Evolutionary conservation across 2,329 filamentous ascomycete species (phyloP).

Genomic region (Fusarium chlamydosporum): DNA sequence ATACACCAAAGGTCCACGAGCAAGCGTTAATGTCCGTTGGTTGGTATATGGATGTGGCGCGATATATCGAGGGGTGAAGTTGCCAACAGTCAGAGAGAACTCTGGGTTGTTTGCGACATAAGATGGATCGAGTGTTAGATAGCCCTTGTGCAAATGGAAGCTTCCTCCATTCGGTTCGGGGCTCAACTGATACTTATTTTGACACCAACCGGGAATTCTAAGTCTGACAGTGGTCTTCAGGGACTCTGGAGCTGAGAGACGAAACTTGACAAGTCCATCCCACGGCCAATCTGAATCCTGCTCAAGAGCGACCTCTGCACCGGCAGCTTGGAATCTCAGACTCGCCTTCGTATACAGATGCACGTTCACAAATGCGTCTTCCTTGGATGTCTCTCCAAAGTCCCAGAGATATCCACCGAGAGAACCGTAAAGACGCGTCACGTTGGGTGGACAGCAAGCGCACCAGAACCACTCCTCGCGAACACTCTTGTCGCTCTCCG

Average conservation of each 20-base stretch:
- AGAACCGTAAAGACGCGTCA: constrained; percentile 68
- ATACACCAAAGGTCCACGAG: constrained; percentile 71
- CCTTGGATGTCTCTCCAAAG: constrained; percentile 47
- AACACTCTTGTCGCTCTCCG: constrained; percentile 1
- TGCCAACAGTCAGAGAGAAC: constrained; percentile 57
- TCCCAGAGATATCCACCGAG: constrained; percentile 71
- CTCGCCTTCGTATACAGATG: constrained; percentile 69
- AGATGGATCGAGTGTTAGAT: constrained; percentile 60
- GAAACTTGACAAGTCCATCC: constrained; percentile 66
- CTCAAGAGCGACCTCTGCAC: constrained; percentile 56
- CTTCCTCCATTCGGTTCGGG: constrained; percentile 50
- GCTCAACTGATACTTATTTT: constrained; percentile 51
- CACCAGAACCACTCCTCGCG: constrained; percentile 58
- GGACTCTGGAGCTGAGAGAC: constrained; percentile 51
- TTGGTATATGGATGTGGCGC: constrained; percentile 69
- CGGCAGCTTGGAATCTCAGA: constrained; percentile 57
- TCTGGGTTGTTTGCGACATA: constrained; percentile 58
- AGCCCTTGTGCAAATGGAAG: constrained; percentile 59
- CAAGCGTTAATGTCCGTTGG: constrained; percentile 67
- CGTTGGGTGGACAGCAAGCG: constrained; percentile 73
- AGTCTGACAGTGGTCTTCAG: constrained; percentile 60
- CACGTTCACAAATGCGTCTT: constrained; percentile 62
- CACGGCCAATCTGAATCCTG: constrained; percentile 68
- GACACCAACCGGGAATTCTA: constrained; percentile 69
- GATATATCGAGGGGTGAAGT: constrained; percentile 64